phyloP scores from a whole-genome alignment of 305 asterid species.

The Fraxinus sp. region DNA sequence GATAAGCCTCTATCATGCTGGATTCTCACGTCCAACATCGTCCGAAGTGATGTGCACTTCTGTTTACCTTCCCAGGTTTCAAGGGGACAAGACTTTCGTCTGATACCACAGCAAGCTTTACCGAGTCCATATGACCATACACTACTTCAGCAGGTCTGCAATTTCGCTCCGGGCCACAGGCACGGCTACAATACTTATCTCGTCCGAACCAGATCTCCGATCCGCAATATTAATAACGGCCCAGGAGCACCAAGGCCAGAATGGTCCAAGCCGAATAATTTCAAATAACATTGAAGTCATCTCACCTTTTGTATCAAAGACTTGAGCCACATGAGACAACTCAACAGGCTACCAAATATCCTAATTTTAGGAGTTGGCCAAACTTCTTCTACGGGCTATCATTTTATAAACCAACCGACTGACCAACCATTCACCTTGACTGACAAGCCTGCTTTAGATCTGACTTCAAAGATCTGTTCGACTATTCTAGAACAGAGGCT shows the following conservation, averaged over 20 bases:
- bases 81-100: background rate
- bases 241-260: background rate
- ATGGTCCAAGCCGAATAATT: background rate
- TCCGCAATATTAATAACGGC: background rate
- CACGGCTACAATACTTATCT: background rate
- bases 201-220: background rate
- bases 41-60: background rate
- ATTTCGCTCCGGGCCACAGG: background rate
- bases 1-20: background rate
- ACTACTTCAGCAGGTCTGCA: background rate
- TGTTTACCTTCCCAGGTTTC: background rate
- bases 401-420: background rate
- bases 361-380: background rate
- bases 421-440: background rate
- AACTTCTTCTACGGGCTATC: background rate
- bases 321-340: background rate
- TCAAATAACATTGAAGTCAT: background rate
- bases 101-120: background rate
- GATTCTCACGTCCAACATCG: background rate
- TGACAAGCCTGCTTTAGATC: background rate
- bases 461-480: background rate
- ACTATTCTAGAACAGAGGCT: conserved; percentile 20
- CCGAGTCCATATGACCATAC: background rate
- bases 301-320: background rate
- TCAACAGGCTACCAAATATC: background rate